phyloP scores from a whole-genome alignment of 176 grass and related monocot genomes.

The Carex parvula region DNA sequence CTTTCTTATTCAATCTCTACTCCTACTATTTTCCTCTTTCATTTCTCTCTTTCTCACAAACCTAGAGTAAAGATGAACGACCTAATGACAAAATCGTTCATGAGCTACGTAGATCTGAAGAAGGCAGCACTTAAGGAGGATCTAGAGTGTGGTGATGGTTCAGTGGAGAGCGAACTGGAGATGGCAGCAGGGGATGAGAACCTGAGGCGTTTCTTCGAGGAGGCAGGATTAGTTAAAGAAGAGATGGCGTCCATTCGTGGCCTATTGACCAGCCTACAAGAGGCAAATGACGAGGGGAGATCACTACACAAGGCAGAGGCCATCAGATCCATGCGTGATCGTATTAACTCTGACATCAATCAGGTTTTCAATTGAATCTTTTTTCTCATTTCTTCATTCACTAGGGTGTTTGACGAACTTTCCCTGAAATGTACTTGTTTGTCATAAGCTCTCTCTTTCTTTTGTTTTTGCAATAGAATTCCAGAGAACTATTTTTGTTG shows the following conservation, averaged over 20 bases:
- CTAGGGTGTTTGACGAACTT: background rate
- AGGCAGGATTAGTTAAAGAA: conserved; percentile 71
- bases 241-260: conserved; percentile 79
- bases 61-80: conserved; percentile 58
- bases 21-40: background rate
- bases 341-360: conserved; percentile 74
- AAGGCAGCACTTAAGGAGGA: conserved; percentile 94
- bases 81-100: conserved; percentile 99
- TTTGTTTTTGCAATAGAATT: background rate
- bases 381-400: background rate
- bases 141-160: conserved; percentile 47
- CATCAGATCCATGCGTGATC: conserved; percentile 62
- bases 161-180: conserved; percentile 37
- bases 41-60: background rate
- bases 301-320: conserved; percentile 63
- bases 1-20: background rate
- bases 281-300: conserved; percentile 89
- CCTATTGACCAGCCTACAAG: conserved; percentile 61
- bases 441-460: background rate
- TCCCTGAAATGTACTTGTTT: background rate
- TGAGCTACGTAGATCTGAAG: conserved; percentile 98
- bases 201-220: conserved; percentile 70
- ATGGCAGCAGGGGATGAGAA: conserved; percentile 50
- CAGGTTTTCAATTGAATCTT: conserved; percentile 39
- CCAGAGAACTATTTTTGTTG: background rate